Evolutionary conservation across 768 basidiomycete species (phyloP).

Genomic region (Cubamyces lactineus): DNA sequence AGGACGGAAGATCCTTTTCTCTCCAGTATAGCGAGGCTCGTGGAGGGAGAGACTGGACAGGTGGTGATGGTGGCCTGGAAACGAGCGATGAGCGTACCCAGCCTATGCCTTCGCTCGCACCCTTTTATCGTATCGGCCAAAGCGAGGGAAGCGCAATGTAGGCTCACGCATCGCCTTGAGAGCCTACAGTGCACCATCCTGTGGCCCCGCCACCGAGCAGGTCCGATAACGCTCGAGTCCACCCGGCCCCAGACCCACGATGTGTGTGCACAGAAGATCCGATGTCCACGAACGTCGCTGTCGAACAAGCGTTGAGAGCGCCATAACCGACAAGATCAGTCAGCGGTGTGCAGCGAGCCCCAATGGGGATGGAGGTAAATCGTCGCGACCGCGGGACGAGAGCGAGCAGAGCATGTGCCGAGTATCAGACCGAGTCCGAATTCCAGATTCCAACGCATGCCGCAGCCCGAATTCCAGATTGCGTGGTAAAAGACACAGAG

Average conservation of each 20-base stretch:
- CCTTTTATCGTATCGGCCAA: too few relatives aligned
- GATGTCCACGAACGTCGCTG: conserved; percentile 3
- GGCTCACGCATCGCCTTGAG: too few relatives aligned
- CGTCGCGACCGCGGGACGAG: background rate
- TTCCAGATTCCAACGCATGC: conserved; percentile 23
- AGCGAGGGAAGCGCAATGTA: too few relatives aligned
- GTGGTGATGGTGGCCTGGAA: too few relatives aligned
- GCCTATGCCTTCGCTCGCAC: too few relatives aligned
- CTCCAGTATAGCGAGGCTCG: too few relatives aligned
- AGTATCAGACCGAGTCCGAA: conserved; percentile 6
- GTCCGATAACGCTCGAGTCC: background rate
- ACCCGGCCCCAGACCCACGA: background rate
- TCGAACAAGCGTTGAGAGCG: conserved; percentile 3
- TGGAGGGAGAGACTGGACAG: too few relatives aligned
- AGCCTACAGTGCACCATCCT: too few relatives aligned
- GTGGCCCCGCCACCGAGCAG: background rate
- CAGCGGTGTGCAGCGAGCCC: conserved; percentile 2
- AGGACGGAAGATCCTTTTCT: too few relatives aligned
- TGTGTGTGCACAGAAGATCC: background rate
- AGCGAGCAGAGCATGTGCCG: background rate
- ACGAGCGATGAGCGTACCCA: too few relatives aligned
- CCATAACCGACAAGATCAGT: conserved; percentile 5
- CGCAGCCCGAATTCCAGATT: conserved; percentile 24
- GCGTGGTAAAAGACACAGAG: conserved; percentile 8
- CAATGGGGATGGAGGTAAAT: conserved; percentile 15